Evolutionary conservation across 352 stramenopile species (phyloP).

Genomic region (Phytophthora rubi): DNA sequence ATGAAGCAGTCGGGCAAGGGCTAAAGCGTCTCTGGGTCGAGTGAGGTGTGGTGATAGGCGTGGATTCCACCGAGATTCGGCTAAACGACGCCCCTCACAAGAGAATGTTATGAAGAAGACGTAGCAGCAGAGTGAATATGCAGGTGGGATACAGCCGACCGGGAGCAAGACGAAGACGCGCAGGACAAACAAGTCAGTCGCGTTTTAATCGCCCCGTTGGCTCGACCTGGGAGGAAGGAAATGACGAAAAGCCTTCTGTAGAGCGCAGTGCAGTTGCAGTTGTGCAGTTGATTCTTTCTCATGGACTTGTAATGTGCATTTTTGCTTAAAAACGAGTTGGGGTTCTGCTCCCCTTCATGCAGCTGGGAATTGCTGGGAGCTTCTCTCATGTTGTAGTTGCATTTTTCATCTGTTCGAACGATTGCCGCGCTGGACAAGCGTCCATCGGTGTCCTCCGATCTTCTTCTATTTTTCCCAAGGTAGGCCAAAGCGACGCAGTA

Average conservation of each 20-base stretch:
- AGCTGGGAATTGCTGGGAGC: background rate
- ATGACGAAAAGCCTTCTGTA: constrained; percentile 43
- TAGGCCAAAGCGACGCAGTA: constrained; percentile 13
- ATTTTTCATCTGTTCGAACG: background rate
- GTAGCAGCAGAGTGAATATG: constrained; percentile 19
- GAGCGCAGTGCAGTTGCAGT: constrained; percentile 35
- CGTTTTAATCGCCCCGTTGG: constrained; percentile 14
- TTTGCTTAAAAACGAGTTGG: constrained; percentile 20
- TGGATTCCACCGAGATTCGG: constrained; percentile 10
- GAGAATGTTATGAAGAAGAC: constrained; percentile 27
- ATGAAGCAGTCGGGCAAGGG: constrained; percentile 94
- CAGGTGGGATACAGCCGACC: constrained; percentile 8
- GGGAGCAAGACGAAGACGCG: constrained; percentile 7
- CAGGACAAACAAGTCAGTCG: constrained; percentile 21
- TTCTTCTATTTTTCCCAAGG: constrained; percentile 8
- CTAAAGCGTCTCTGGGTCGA: constrained; percentile 43
- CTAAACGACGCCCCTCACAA: constrained; percentile 3
- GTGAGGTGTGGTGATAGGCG: constrained; percentile 6
- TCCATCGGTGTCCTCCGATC: constrained; percentile 8
- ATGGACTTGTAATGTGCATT: constrained; percentile 35
- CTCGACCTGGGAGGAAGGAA: constrained; percentile 18
- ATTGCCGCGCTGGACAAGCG: constrained; percentile 2
- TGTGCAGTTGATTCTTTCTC: constrained; percentile 34
- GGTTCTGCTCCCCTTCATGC: background rate
- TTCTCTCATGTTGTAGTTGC: background rate